Percentiles rank a stretch among this genome's conserved stretches.
These are phyloP conservation scores for Zoysia matrella DNA, from an alignment of 202 grass and related monocot genomes.

Conservation along the genomic window DNA sequence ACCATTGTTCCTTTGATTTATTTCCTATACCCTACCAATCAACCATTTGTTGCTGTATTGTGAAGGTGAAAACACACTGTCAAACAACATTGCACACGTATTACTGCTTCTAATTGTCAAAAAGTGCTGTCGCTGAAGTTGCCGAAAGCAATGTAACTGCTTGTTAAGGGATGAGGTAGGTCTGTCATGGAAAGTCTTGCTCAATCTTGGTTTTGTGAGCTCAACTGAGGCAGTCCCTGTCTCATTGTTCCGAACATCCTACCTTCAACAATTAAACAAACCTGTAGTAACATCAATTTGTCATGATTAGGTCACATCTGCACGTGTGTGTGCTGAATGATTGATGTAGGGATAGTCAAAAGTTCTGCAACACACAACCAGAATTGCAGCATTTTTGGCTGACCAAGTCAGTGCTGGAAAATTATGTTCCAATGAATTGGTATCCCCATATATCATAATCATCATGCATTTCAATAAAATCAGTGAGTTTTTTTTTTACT, in stretches of 20 bases:
- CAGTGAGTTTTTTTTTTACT: neutral
- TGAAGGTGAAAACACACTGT: too few relatives aligned
- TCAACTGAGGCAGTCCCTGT: conserved; percentile 3
- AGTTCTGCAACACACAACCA: neutral
- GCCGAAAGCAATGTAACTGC: neutral
- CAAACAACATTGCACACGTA: neutral
- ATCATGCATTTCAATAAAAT: conserved; percentile 11
- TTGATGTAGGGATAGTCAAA: conserved; percentile 20
- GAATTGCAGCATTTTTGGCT: conserved; percentile 12
- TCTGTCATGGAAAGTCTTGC: neutral
- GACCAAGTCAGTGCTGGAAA: conserved; percentile 21
- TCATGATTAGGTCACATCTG: conserved; percentile 14
- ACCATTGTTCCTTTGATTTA: too few relatives aligned
- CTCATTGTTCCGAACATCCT: conserved; percentile 1
- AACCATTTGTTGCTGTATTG: too few relatives aligned
- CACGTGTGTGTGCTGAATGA: conserved; percentile 7
- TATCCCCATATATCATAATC: neutral
- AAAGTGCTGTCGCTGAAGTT: conserved; percentile 21
- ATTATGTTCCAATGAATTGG: conserved; percentile 10
- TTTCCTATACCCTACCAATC: too few relatives aligned
- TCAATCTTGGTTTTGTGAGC: conserved; percentile 15
- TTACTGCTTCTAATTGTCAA: conserved; percentile 48
- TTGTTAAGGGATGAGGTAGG: neutral
- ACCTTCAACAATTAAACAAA: neutral
- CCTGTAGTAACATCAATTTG: neutral